Evolutionary conservation across 257 asterid genomes (phyloP).

Genomic region (Solanum arcanum): DNA sequence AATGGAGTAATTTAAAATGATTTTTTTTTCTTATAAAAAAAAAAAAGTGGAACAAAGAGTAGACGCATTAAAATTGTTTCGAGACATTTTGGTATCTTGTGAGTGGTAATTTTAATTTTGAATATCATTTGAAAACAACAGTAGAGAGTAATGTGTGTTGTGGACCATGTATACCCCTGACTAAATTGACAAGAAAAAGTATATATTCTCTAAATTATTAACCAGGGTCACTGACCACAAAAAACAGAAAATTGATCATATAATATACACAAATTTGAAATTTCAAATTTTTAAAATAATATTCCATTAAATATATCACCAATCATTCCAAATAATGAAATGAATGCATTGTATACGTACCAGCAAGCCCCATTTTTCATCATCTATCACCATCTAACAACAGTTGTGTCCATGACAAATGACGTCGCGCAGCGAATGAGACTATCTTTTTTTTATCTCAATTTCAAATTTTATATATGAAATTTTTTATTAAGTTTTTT

Average conservation of each 20-base stretch:
- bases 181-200: background rate
- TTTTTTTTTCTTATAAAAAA: background rate
- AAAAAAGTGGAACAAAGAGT: background rate
- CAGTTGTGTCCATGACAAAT: background rate
- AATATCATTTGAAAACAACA: background rate
- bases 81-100: background rate
- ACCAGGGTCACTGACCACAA: background rate
- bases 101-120: background rate
- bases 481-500: no score
- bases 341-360: background rate
- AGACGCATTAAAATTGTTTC: background rate
- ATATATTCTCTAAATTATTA: background rate
- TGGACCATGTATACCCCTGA: background rate
- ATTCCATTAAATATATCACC: background rate
- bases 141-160: background rate
- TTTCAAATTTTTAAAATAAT: background rate
- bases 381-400: background rate
- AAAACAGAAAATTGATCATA: background rate
- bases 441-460: no score
- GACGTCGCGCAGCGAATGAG: background rate
- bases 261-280: background rate
- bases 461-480: accelerated
- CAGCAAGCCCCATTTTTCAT: background rate
- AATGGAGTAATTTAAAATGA: background rate
- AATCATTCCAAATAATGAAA: background rate